Evolutionary conservation across 768 basidiomycete species (phyloP), one percentile per base, ranked within the genome.

Genomic region (Trametes villosa): DNA sequence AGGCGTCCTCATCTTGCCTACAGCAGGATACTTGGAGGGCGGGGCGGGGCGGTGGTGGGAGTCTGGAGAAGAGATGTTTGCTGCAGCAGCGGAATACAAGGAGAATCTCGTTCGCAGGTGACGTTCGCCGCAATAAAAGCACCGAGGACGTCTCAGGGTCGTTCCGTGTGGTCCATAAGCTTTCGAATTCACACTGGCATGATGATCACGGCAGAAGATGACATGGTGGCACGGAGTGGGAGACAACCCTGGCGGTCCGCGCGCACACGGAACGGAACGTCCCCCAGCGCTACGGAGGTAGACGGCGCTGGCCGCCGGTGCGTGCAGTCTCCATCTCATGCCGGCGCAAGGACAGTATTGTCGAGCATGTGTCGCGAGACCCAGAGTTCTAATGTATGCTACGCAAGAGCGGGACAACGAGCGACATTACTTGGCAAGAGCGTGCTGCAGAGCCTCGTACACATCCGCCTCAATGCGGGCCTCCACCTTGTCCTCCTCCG

Each of bases 381-480:
- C 41, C 54, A 22, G 20, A 20, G 20, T 46, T 45, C 31, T 56
- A 51, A n/a, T 62, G 51, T 63, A 59, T 49, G 52, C 57, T 63
- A 63, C 47, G 46, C 40, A 26, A 54, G 46, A 38, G 33, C 46
- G n/a, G 30, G 49, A 49, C 60, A 57, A 24, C 34, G 47, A 6
- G 17, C 44, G 31, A 33, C 47, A 34, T 69, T 76, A 83, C 71
- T 80, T 81, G 52, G 79, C 73, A 65, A 98, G 76, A 66, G 94
- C 94, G 65, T 91, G 85, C 75, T 98, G 96, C 60, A 99, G 81
- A 42, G 93, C 86, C 81, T 98, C 97, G 73, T 96, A 98, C 58
- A 98, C 96, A 71, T 96, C 95, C 34, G 91, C 91, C 78, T 99
- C 96, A 73, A 98, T 86, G 67, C 86, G 85, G 31, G 96, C 97